phyloP scores from a whole-genome alignment of 2,329 filamentous ascomycete species.

The Akanthomyces dipterigenus region DNA sequence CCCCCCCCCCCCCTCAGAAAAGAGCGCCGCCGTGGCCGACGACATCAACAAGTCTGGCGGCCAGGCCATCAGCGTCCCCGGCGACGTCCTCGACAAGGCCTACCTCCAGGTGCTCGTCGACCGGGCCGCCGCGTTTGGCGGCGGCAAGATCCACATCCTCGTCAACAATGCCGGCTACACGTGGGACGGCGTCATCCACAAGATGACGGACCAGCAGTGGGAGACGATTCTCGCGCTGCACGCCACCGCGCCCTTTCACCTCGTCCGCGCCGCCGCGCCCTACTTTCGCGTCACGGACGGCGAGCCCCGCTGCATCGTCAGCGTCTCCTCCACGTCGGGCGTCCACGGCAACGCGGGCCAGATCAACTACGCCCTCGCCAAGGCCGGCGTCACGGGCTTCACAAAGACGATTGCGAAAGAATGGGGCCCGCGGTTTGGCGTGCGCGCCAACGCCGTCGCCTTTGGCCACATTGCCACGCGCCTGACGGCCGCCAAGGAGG shows the following conservation, averaged over 20 bases:
- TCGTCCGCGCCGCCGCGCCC: constrained; percentile 71
- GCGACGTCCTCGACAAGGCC: constrained; percentile 65
- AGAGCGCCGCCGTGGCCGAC: constrained; percentile 61
- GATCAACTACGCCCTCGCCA: constrained; percentile 80
- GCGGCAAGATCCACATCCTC: constrained; percentile 83
- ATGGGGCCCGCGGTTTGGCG: constrained; percentile 80
- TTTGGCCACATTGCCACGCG: constrained; percentile 78
- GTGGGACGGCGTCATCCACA: constrained; percentile 89
- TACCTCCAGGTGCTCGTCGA: constrained; percentile 69
- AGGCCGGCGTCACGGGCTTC: constrained; percentile 75
- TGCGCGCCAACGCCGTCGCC: constrained; percentile 75
- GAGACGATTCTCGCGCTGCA: constrained; percentile 80
- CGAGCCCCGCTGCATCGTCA: constrained; percentile 71
- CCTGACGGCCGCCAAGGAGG: constrained; percentile 77
- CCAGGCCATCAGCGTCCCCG: constrained; percentile 64
- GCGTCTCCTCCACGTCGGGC: constrained; percentile 76
- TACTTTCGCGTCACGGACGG: constrained; percentile 85
- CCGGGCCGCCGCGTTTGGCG: constrained; percentile 70
- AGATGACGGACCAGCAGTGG: constrained; percentile 89
- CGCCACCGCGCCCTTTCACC: constrained; percentile 78
- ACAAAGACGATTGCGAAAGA: constrained; percentile 89
- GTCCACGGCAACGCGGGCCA: constrained; percentile 87
- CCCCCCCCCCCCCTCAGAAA: no score
- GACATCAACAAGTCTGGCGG: constrained; percentile 61
- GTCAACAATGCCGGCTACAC: constrained; percentile 92